Conservation (phyloP, 805 yeast species). For the Phaffomyces thermotolerans region DNA sequence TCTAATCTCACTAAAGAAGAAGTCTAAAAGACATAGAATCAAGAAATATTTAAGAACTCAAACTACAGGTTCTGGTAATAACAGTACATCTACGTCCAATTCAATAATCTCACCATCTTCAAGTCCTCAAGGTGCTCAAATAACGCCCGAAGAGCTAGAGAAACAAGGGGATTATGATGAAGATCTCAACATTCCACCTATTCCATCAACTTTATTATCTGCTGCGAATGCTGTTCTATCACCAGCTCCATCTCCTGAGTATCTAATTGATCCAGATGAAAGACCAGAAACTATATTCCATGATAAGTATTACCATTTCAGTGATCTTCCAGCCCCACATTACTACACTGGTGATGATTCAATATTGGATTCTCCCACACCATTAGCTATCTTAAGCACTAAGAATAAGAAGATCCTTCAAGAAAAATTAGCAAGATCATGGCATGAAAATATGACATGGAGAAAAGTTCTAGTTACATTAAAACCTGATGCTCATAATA, state of each 20-base stretch:
- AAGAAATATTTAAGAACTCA: constrained; percentile 19
- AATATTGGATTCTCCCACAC: constrained; percentile 13
- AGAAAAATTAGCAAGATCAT: constrained; percentile 80
- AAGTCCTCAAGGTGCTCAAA: too few species aligned
- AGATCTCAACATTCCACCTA: constrained; percentile 47
- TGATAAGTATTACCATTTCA: constrained; percentile 64
- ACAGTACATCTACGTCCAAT: too few species aligned
- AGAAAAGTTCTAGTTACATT: constrained; percentile 81
- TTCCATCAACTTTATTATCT: constrained; percentile 69
- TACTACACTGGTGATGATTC: constrained; percentile 12
- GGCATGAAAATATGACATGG: constrained; percentile 85
- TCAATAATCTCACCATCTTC: too few species aligned
- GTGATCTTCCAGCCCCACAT: constrained; percentile 56
- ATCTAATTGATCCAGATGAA: constrained; percentile 56
- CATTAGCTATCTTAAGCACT: background rate
- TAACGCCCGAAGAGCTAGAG: background rate
- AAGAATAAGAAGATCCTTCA: constrained; percentile 22
- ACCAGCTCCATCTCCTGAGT: constrained; percentile 67
- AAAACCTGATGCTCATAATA: constrained; percentile 92
- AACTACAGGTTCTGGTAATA: constrained; percentile 3
- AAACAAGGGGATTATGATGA: constrained; percentile 12
- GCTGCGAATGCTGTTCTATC: constrained; percentile 74
- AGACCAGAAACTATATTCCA: constrained; percentile 70
- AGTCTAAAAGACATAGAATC: constrained; percentile 9
- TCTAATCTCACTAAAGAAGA: background rate